These are phyloP conservation scores for Trametopsis cervina DNA, from an alignment of 768 basidiomycete genomes.

Conservation along the genomic window DNA sequence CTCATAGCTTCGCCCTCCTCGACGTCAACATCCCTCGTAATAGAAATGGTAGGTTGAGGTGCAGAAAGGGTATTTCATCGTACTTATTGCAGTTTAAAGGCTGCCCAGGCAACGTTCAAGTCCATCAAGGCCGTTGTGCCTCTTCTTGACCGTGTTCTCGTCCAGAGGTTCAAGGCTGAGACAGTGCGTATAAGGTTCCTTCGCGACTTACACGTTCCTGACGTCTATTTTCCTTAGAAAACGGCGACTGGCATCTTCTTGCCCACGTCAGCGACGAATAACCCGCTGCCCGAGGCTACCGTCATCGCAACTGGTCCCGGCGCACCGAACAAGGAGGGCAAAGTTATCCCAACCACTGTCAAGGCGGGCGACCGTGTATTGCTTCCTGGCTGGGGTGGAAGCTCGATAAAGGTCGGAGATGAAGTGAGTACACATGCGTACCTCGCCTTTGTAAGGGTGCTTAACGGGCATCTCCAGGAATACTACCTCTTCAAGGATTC, in stretches of 20 bases:
- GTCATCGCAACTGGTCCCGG: conserved; percentile 96
- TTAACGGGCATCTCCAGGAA: conserved; percentile 47
- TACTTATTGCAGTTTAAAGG: conserved; percentile 32
- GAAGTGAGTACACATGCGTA: too few species aligned
- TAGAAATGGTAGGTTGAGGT: conserved; percentile 4
- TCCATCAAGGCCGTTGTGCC: conserved; percentile 87
- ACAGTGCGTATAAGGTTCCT: conserved; percentile 51
- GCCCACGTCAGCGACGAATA: conserved; percentile 79
- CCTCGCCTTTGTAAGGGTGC: too few species aligned
- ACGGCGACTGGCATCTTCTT: conserved; percentile 96
- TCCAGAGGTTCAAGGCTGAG: conserved; percentile 95
- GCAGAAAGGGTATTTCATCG: background rate
- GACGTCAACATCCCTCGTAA: background rate
- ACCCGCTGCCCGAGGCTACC: conserved; percentile 92
- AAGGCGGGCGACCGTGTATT: conserved; percentile 89
- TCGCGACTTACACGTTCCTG: background rate
- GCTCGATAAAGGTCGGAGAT: conserved; percentile 92
- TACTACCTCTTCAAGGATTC: conserved; percentile 91
- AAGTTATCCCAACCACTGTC: conserved; percentile 65
- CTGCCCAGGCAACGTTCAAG: conserved; percentile 91
- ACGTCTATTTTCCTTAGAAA: conserved; percentile 52
- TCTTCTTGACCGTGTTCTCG: conserved; percentile 92
- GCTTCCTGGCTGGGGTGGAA: conserved; percentile 95
- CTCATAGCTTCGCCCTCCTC: conserved; percentile 3
- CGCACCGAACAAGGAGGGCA: conserved; percentile 82